Evolutionary conservation across 495 filamentous ascomycete species (phyloP), one percentile per base, ranked within the genome.

Genomic region (Cryomyces antarcticus): DNA sequence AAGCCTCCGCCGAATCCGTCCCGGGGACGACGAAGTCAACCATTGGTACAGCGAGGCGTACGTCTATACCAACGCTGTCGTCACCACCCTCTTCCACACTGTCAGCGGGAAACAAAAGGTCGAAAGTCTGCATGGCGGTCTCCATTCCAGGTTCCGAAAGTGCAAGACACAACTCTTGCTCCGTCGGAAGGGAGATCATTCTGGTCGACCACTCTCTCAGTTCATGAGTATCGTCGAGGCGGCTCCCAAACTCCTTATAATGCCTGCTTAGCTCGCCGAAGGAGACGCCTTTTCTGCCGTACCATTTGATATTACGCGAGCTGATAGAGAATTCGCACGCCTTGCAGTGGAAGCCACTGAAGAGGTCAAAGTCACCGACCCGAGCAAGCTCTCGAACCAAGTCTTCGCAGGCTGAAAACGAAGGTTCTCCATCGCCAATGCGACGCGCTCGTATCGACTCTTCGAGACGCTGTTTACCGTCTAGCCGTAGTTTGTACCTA

Each of bases 361-460:
- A 45, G 6, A 45, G 31, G 24, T 51, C 41, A 36, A 49, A 39
- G 9, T 49, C 40, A 6, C 48, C 48, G n/a, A 7, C 48, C n/a
- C 33, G 29, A 13, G 30, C 46, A 40, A 51, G 48, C 12, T 7
- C 31, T 5, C 41, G 17, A 5, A 39, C 28, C 17, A 50, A 35
- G 17, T 49, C 31, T n/a, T 4, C 27, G 3, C 9, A 13, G 33
- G 33, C 12, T 3, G 9, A 13, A 36, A 36, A 36, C 33, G 33
- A 13, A 36, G 33, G 33, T 24, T 24, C 17, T 24, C 17, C 17
- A 24, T 24, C 17, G 17, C 17, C 17, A 24, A 24, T 24, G 17
- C 17, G 17, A 24, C 17, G 17, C 17, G 17, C 9, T 13, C 33
- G 33, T 36, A 13, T 36, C 12, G 9, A 13, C 9, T 9, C 9